Base-by-base conservation (phyloP, 2,329 filamentous ascomycete genomes). In the Exophiala sp. region DNA sequence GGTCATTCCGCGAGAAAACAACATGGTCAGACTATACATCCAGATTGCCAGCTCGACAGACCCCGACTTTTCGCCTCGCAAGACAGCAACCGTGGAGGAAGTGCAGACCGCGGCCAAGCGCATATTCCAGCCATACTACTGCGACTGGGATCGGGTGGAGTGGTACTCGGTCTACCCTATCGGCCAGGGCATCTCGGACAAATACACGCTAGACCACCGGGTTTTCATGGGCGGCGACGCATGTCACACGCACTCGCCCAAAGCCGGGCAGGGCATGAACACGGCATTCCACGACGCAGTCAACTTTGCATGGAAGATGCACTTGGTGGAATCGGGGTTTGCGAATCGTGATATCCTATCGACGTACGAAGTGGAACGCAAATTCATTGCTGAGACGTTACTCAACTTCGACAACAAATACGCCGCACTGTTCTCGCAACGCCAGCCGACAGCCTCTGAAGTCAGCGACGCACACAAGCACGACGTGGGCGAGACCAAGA, bases 281-380 rank as follows among this genome's bases (percentile, higher is more conserved):
- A 79, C 78, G 57, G 73, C 79, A 18, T 78, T 78, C 68, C 67
- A 76, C 41, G 73, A 76, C 61, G 88, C 88, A 0, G 80, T 88
- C 53, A 97, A 96, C 67, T 75, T 97, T 34, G 90, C 90, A 6
- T 97, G 90, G 90, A 97, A 97, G 73, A 86, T 96, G 44, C 90
- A 95, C 65, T 82, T 86, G 29, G 91, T 96, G 8, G 89, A 95
- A 65, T 76, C 78, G 21, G 88, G 88, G 10, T 87, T 95, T 59
- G 87, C 88, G 1, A 71, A 82, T 23, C 83, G 86, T 53, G 79
- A 80, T 2, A 75, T 93, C 14, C 77, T 97, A 43, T 79, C 82
- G 55, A 93, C 90, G 0, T 97, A 96, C 66, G 88, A 96, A 70
- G 76, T 78, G 2, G 90, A 96, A 69, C 83, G 90, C 50, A 90